A percentile compares a stretch with the other conserved stretches of the same genome.
These are phyloP conservation scores for Chaetomiaceae sp. DNA, from an alignment of 2,329 filamentous ascomycete genomes.

Conservation along the genomic window DNA sequence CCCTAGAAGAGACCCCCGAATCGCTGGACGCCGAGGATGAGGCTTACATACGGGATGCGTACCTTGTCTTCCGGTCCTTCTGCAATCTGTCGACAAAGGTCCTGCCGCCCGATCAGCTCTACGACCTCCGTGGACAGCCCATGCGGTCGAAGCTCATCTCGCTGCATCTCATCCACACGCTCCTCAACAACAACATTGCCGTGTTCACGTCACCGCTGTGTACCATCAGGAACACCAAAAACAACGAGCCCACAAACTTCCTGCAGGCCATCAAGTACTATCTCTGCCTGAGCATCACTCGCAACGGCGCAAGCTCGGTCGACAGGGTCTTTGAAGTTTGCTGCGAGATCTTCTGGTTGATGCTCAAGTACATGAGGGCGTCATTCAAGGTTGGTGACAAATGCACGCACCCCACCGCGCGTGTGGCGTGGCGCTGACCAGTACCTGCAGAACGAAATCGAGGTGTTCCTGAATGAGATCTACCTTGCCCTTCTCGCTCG, in stretches of 20 bases:
- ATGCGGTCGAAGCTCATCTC: conserved; percentile 98
- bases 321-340: conserved; percentile 91
- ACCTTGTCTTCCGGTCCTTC: conserved; percentile 93
- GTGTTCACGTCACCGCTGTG: conserved; percentile 90
- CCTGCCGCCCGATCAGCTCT: conserved; percentile 82
- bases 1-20: conserved; percentile 53
- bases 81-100: conserved; percentile 96
- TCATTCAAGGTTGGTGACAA: conserved; percentile 70
- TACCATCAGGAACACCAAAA: conserved; percentile 87
- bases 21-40: conserved; percentile 74
- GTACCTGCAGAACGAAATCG: conserved; percentile 76
- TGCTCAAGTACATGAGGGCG: conserved; percentile 88
- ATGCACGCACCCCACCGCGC: too few relatives aligned
- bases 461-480: conserved; percentile 96
- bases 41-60: conserved; percentile 94
- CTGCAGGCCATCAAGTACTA: conserved; percentile 96
- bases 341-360: conserved; percentile 96
- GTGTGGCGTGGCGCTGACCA: too few relatives aligned
- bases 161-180: conserved; percentile 88
- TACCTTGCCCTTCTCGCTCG: conserved; percentile 90
- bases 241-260: conserved; percentile 81
- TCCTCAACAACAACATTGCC: conserved; percentile 87
- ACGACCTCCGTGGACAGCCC: conserved; percentile 86
- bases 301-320: conserved; percentile 91
- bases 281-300: conserved; percentile 86